Conservation (phyloP, 441 rosid species). For the Erysimum cheiri region DNA sequence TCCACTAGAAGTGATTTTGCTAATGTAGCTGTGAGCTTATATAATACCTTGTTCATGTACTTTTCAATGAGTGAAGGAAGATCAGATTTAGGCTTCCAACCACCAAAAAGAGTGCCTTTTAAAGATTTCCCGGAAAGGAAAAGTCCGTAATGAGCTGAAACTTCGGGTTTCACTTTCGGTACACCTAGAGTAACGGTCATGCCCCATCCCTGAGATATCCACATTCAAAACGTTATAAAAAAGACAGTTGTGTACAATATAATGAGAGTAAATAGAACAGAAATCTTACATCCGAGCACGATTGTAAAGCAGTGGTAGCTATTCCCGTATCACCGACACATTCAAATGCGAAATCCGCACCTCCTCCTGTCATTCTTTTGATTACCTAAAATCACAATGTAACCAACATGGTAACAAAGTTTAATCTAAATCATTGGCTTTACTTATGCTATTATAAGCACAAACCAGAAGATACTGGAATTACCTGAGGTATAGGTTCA, state of each 20-base stretch:
- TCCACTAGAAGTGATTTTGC: background rate
- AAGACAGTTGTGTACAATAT: background rate
- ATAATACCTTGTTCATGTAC: conserved; percentile 75
- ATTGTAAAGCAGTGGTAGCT: conserved; percentile 81
- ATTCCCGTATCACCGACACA: conserved; percentile 80
- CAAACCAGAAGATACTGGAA: conserved; percentile 1
- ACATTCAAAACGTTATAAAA: background rate
- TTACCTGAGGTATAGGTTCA: conserved; percentile 91
- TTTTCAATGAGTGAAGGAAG: conserved; percentile 77
- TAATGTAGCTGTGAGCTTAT: background rate
- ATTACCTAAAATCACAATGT: conserved; percentile 59
- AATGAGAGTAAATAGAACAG: background rate
- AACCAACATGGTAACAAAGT: conserved; percentile 2
- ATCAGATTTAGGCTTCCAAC: conserved; percentile 93
- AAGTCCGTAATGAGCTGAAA: conserved; percentile 78
- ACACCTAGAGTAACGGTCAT: conserved; percentile 89
- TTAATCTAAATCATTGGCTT: background rate
- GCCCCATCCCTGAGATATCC: conserved; percentile 82
- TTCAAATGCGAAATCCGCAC: conserved; percentile 90
- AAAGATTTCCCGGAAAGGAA: conserved; percentile 77
- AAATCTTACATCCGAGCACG: conserved; percentile 78
- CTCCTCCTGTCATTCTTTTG: conserved; percentile 78
- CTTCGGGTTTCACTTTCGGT: conserved; percentile 80
- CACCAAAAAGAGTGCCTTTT: conserved; percentile 85
- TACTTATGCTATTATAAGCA: background rate